Base-by-base conservation (phyloP, 306 rosid genomes). In the Cajanus cajan region DNA sequence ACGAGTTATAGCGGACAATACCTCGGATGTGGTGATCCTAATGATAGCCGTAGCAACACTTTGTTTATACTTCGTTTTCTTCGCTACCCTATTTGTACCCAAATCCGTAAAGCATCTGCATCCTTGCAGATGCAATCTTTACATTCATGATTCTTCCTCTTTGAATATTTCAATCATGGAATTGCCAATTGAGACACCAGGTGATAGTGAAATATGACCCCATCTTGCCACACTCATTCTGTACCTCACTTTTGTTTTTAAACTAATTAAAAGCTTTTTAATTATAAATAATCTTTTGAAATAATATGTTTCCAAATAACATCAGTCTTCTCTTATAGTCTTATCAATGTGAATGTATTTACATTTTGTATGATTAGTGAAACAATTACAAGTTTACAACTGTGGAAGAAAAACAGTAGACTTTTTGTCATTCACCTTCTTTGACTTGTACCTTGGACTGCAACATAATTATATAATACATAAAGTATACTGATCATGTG, bases 11-110 rank as follows among this genome's bases (percentile, higher is more conserved):
- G n/a, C n/a, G n/a, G n/a, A n/a, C n/a, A n/a, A n/a, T n/a, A n/a
- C n/a, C n/a, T n/a, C n/a, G n/a, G n/a, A n/a, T n/a, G n/a, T n/a
- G n/a, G n/a, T n/a, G n/a, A n/a, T n/a, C n/a, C n/a, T n/a, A n/a
- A n/a, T n/a, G n/a, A n/a, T n/a, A n/a, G n/a, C n/a, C n/a, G n/a
- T n/a, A n/a, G n/a, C n/a, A n/a, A n/a, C n/a, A n/a, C 67, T 81
- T 81, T 68, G 73, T 74, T 75, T 75, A 68, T 5, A 75, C 47
- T 58, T 81, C 81, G 58, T 58, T 81, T 81, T 75, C 81, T 68
- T 68, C 48, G 10, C 68, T 75, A 6, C 77, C 85, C 85, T 74
- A 31, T 81, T 81, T 74, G 71, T 54, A 58, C 65, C 37, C 76
- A 75, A 55, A 81, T 55, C 85, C 41, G 18, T 40, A 41, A 64